phyloP scores from a whole-genome alignment of 2,329 filamentous ascomycete genomes.

The Atkinsonella texensis region DNA sequence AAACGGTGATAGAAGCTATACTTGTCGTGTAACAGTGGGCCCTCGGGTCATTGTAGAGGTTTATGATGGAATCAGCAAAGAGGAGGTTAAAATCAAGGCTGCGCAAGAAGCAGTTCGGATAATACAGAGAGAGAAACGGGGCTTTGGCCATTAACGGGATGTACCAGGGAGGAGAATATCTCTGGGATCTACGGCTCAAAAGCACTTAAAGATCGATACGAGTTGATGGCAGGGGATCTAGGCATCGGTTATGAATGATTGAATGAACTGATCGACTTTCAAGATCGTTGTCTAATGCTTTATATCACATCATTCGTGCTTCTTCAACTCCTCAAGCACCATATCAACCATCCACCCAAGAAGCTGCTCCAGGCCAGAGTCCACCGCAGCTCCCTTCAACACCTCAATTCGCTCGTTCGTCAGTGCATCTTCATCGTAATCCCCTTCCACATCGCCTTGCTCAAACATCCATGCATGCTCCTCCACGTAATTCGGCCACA shows the following conservation, averaged over 20 bases:
- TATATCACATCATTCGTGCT: conserved; percentile 4
- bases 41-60: conserved; percentile 33
- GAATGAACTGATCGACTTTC: not conserved
- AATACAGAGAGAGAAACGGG: conserved; percentile 15
- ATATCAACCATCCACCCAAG: conserved; percentile 57
- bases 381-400: conserved; percentile 31
- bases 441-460: conserved; percentile 51
- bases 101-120: conserved; percentile 37
- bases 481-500: conserved; percentile 88
- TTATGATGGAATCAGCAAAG: conserved; percentile 30
- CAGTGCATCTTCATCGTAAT: conserved; percentile 35
- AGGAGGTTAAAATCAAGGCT: conserved; percentile 44
- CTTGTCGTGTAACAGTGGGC: conserved; percentile 39
- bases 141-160: not conserved
- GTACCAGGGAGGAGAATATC: not conserved
- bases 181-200: not conserved
- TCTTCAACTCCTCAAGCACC: conserved; percentile 38
- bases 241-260: not conserved
- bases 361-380: conserved; percentile 48
- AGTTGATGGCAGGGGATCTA: not conserved
- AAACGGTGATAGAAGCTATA: conserved; percentile 17
- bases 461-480: conserved; percentile 75
- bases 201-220: not conserved
- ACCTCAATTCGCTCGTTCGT: conserved; percentile 33
- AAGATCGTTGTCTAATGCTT: not conserved